Base-by-base conservation (phyloP, 2,329 filamentous ascomycete species). In the Cercospora nicotianae region DNA sequence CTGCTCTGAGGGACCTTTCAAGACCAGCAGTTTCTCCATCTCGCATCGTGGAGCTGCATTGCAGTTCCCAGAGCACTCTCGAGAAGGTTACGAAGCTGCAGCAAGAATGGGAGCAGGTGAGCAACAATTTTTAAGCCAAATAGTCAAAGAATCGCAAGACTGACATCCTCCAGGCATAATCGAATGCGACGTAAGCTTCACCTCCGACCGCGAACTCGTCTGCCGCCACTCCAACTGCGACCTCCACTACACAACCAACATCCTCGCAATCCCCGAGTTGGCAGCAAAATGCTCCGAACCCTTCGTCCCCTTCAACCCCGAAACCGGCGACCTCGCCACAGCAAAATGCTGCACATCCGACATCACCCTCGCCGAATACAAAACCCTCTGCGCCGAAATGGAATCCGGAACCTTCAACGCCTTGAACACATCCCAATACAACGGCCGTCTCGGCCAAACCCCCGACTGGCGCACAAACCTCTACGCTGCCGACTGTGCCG, bases 301-400 rank as follows among this genome's bases (percentile, higher is more conserved):
- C 0, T 91, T 91, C 78, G 78, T 77, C n/a, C 86, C 89, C 0
- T 73, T 71, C 66, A 65, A 77, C 60, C 59, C 71, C 3, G 68
- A 64, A 9, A 75, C 68, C 2, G 73, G 73, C 28, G 67, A 63
- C 84, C 87, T 81, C 0, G 90, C 90, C 1, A 83, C 80, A 16
- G 89, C 89, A 12, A 86, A 86, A 71, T 92, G 90, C 83, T 92
- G 90, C 82, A 91, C 90, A 2, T 88, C 85, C 72, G 90, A 92
- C 75, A 86, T 92, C 74, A 91, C 89, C 0, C 80, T 90, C 39
- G 83, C 83, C 57, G 90, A 92, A 79, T 91, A 87, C 82, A 87
- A 87, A 78, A 81, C 84, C 5, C 85, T 92, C 5, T 92, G 90
- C 79, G 85, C 85, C 74, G 91, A 91, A 80, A 91, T 90, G 88